These are phyloP conservation scores for Abrus pulchellus DNA, from an alignment of 306 rosid species.

Conservation along the genomic window DNA sequence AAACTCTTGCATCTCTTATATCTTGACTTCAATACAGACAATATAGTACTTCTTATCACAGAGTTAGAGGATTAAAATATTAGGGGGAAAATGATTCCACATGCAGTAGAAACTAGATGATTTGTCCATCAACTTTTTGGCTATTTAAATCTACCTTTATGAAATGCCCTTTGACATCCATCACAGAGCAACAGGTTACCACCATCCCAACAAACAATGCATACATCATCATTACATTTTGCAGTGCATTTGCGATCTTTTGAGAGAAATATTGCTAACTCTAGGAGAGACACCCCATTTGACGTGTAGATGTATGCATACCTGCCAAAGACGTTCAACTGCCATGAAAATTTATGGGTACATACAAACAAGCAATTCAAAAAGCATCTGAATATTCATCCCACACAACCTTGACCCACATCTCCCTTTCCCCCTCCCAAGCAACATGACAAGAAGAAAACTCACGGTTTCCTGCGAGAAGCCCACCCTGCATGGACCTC, in stretches of 20 bases:
- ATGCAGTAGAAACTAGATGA: slow-evolving; percentile 17
- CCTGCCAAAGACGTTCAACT: slow-evolving; percentile 66
- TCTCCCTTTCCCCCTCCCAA: background rate
- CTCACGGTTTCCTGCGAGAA: slow-evolving; percentile 97
- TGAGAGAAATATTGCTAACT: slow-evolving; percentile 87
- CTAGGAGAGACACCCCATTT: slow-evolving; percentile 95
- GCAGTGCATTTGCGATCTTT: slow-evolving; percentile 86
- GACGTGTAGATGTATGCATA: slow-evolving; percentile 94
- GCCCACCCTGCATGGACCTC: slow-evolving; percentile 99
- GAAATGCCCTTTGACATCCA: slow-evolving; percentile 99
- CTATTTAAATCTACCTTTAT: slow-evolving; percentile 74
- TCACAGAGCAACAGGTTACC: slow-evolving; percentile 95
- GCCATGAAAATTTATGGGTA: slow-evolving; percentile 43
- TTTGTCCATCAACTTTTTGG: slow-evolving; percentile 4
- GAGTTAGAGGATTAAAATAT: slow-evolving; percentile 28
- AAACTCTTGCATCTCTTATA: slow-evolving; percentile 35
- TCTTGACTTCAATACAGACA: slow-evolving; percentile 13
- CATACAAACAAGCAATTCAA: slow-evolving; percentile 37
- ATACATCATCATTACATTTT: slow-evolving; percentile 87
- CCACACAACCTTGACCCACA: slow-evolving; percentile 15
- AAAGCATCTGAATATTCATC: slow-evolving; percentile 46
- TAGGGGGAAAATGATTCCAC: slow-evolving; percentile 1
- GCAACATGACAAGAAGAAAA: slow-evolving; percentile 27
- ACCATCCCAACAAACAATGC: slow-evolving; percentile 96
- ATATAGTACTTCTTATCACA: slow-evolving; percentile 30